Percentiles rank a stretch among this genome's conserved stretches.
Evolutionary conservation across 176 grass and related monocot species (phyloP).

Genomic region (Hordeum vulgare): DNA sequence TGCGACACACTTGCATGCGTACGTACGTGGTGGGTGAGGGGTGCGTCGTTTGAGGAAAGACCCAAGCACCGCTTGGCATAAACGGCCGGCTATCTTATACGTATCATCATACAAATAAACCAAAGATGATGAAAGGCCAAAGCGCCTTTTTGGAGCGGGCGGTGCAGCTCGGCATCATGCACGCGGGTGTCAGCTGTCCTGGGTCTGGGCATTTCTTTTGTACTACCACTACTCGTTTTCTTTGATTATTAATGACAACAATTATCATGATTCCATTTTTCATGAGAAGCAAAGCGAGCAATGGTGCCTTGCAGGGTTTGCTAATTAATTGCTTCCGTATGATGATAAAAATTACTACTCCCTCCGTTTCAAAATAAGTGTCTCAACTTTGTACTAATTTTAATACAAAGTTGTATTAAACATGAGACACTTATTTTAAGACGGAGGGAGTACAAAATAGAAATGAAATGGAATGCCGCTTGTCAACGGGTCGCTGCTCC

Average conservation of each 20-base stretch:
- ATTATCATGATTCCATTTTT: neutral
- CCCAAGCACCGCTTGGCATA: neutral
- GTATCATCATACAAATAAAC: neutral
- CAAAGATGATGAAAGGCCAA: neutral
- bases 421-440: too few relatives aligned
- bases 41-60: neutral
- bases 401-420: too few relatives aligned
- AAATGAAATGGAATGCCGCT: neutral
- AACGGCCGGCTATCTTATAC: neutral
- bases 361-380: too few relatives aligned
- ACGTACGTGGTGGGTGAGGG: neutral
- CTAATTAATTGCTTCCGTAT: neutral
- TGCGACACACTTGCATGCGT: neutral
- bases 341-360: neutral
- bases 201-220: too few relatives aligned
- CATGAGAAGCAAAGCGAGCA: neutral
- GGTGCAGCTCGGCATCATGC: neutral
- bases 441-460: neutral
- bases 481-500: conserved; percentile 5
- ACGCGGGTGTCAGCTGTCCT: too few relatives aligned
- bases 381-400: too few relatives aligned
- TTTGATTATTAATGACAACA: neutral
- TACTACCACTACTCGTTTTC: too few relatives aligned
- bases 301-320: neutral
- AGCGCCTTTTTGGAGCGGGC: neutral